Evolutionary conservation across 495 filamentous ascomycete genomes (phyloP).

Genomic region (Lophiotrema nucula): DNA sequence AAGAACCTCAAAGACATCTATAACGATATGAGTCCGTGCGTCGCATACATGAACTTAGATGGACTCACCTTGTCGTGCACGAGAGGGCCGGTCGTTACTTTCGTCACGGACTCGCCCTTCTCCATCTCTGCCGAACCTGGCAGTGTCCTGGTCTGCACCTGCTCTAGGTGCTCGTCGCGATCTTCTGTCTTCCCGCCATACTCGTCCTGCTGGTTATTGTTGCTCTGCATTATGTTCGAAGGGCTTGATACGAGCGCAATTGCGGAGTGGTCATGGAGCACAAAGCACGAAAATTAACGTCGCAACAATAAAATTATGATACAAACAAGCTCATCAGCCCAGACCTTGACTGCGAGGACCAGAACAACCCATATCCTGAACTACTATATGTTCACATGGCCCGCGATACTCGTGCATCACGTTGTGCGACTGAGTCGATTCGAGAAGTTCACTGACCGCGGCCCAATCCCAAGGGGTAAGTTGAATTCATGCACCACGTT

Average conservation of each 20-base stretch:
- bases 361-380: not conserved
- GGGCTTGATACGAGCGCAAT: not conserved
- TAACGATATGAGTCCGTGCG: not conserved
- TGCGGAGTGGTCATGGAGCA: not conserved
- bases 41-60: too few relatives aligned
- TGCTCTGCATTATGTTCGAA: not conserved
- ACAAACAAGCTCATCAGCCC: not conserved
- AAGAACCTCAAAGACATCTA: conserved; percentile 27
- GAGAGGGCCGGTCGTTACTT: too few relatives aligned
- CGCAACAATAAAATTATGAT: not conserved
- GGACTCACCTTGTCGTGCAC: too few relatives aligned
- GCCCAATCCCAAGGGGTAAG: too few relatives aligned
- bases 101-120: too few relatives aligned
- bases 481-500: too few relatives aligned
- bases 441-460: too few relatives aligned
- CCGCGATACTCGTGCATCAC: too few relatives aligned
- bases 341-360: not conserved
- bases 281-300: too few relatives aligned
- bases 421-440: too few relatives aligned
- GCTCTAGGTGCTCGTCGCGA: not conserved
- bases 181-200: not conserved
- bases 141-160: not conserved
- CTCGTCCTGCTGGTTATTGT: not conserved
- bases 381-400: not conserved
- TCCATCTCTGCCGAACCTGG: too few relatives aligned